phyloP scores from a whole-genome alignment of 2,329 filamentous ascomycete genomes.

The Diaporthe citri region DNA sequence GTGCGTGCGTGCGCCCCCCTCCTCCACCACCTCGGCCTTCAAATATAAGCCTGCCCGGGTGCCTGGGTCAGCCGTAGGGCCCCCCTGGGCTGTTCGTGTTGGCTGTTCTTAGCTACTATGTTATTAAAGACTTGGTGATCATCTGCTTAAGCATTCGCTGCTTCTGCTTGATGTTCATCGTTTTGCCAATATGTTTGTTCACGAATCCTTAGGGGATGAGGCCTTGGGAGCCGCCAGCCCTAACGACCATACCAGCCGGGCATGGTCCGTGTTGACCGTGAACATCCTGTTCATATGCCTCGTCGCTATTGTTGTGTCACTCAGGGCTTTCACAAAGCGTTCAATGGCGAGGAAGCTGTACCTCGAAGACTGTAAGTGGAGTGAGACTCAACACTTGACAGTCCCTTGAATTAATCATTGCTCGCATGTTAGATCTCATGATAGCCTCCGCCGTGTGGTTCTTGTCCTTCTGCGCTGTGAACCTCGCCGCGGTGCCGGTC shows the following conservation, averaged over 20 bases:
- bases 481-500: slow-evolving; percentile 23
- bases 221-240: background rate
- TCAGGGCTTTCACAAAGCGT: slow-evolving; percentile 21
- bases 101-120: background rate
- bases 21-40: background rate
- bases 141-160: background rate
- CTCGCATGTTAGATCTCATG: slow-evolving; percentile 13
- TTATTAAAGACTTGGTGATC: background rate
- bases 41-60: slow-evolving; percentile 12
- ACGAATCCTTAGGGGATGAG: slow-evolving; percentile 6
- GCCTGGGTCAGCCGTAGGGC: background rate
- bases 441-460: slow-evolving; percentile 10
- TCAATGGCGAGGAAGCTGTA: slow-evolving; percentile 16
- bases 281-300: slow-evolving; percentile 25
- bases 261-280: slow-evolving; percentile 3
- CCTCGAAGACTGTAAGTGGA: slow-evolving; percentile 27
- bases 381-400: accelerated
- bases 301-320: slow-evolving; percentile 6
- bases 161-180: background rate
- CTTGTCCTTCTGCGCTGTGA: slow-evolving; percentile 7
- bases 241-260: slow-evolving; percentile 11
- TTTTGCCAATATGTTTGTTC: background rate
- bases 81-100: slow-evolving; percentile 1
- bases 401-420: background rate
- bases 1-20: background rate